Evolutionary conservation across 1,139 yeast species (phyloP).

Genomic region (Groenewaldozyma sp.): DNA sequence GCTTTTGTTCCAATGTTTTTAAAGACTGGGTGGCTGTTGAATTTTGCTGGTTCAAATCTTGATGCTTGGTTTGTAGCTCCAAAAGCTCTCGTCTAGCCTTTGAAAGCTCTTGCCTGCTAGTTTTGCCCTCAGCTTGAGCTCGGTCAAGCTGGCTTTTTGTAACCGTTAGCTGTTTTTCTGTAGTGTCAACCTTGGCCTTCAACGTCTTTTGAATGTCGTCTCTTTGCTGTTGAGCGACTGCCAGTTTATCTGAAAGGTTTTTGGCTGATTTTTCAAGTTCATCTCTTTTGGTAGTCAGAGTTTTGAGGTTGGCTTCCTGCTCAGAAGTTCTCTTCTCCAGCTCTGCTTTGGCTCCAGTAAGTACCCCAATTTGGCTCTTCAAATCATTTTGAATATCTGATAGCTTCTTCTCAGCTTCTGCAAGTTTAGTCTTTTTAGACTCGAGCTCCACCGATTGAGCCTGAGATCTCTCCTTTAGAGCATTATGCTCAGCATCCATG

Average conservation of each 20-base stretch:
- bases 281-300: too few species aligned
- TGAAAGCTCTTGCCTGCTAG: not conserved
- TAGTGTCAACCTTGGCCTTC: not conserved
- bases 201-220: not conserved
- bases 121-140: not conserved
- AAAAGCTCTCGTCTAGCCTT: not conserved
- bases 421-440: not conserved
- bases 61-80: too few species aligned
- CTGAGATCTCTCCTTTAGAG: too few species aligned
- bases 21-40: too few species aligned
- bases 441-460: conserved; percentile 21
- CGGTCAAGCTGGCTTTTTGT: not conserved
- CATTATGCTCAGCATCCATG: conserved; percentile 17
- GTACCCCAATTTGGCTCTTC: too few species aligned
- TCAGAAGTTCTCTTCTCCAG: too few species aligned
- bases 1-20: too few species aligned
- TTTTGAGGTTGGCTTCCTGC: too few species aligned
- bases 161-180: not conserved
- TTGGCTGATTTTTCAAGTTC: too few species aligned
- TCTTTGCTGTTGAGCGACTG: not conserved
- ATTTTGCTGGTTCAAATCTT: too few species aligned
- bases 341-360: too few species aligned
- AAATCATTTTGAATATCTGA: too few species aligned
- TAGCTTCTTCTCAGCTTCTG: conserved; percentile 1
- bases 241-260: not conserved